Evolutionary conservation across 2,329 filamentous ascomycete genomes (phyloP), one percentile per base, ranked within the genome.

Genomic region (Fusarium coicis): DNA sequence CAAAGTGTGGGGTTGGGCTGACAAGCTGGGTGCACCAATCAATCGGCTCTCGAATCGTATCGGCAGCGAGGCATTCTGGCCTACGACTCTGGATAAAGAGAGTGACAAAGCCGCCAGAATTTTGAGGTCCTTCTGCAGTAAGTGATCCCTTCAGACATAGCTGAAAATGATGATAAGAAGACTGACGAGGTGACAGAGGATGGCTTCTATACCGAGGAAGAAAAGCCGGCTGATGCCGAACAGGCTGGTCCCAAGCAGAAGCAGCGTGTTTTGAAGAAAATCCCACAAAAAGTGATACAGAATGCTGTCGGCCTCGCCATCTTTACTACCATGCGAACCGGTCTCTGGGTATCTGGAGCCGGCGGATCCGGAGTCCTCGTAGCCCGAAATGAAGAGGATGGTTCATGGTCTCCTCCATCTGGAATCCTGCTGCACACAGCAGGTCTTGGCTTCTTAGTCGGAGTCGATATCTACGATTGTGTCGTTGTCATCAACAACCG

Each of bases 71-170:
- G 92, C 93, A 7, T 97, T 97, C 80, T 93, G 94, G 91, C 94
- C 95, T 4, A 94, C 92, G 56, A 92, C 92, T 2, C 85, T 97
- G 74, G 94, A 97, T 78, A 94, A 94, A 80, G 95, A 97, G 84
- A 93, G 92, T 76, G 93, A 97, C 81, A 97, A 97, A 84, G 94
- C 94, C 2, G 94, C 94, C 28, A 87, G 94, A 21, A 97, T 97
- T 44, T 81, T 97, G 49, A 89, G 90, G 77, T 94, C 91, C 72
- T 97, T 97, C 81, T 97, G 94, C 85, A 96, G 91, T 93, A 85
- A 77, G 90, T 79, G 12, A n/a, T 2, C 10, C 12, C 8, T 3
- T 15, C 12, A 15, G 5, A 3, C 11, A 26, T 1, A 6, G 4
- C 3, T 10, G 1, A 30, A 30, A 30, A 30, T 30, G 28, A 30